phyloP scores from a whole-genome alignment of 768 basidiomycete genomes.

The Dendrothele bispora region DNA sequence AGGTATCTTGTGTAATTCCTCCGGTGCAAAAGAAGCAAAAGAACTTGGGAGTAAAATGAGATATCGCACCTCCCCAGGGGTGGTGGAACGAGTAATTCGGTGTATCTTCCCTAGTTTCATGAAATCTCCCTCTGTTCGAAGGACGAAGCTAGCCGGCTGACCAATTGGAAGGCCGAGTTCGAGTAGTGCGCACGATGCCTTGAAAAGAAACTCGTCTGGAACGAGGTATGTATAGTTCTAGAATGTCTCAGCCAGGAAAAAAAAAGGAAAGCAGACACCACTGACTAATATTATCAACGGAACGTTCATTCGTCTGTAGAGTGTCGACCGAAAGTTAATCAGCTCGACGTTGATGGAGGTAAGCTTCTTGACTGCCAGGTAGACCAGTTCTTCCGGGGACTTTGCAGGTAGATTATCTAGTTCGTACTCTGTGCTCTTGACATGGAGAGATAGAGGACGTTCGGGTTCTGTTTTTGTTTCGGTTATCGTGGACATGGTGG shows the following conservation, averaged over 20 bases:
- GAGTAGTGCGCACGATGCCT: constrained; percentile 21
- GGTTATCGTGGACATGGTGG: constrained; percentile 13
- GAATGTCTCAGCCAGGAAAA: background rate
- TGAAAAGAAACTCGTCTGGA: constrained; percentile 26
- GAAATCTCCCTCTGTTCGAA: constrained; percentile 21
- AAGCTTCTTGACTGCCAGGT: too few relatives aligned
- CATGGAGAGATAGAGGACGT: constrained; percentile 25
- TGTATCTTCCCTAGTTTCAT: too few relatives aligned
- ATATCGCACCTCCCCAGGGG: constrained; percentile 16
- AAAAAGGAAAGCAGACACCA: background rate
- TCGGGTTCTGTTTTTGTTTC: constrained; percentile 8
- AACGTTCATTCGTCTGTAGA: constrained; percentile 26
- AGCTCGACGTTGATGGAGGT: too few relatives aligned
- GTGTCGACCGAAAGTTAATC: too few relatives aligned
- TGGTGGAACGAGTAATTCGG: constrained; percentile 18
- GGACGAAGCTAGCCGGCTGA: constrained; percentile 17
- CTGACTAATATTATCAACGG: constrained; percentile 22
- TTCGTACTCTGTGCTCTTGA: constrained; percentile 17
- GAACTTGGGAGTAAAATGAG: constrained; percentile 23
- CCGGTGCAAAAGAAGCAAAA: constrained; percentile 22
- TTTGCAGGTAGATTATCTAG: constrained; percentile 24
- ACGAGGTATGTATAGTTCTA: too few relatives aligned
- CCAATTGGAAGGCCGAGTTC: too few relatives aligned
- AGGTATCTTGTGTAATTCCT: constrained; percentile 17
- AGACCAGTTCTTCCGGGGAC: too few relatives aligned